Evolutionary conservation across 2,329 filamentous ascomycete species (phyloP), one percentile per base, ranked within the genome.

Genomic region (Xylaria hypoxylon): DNA sequence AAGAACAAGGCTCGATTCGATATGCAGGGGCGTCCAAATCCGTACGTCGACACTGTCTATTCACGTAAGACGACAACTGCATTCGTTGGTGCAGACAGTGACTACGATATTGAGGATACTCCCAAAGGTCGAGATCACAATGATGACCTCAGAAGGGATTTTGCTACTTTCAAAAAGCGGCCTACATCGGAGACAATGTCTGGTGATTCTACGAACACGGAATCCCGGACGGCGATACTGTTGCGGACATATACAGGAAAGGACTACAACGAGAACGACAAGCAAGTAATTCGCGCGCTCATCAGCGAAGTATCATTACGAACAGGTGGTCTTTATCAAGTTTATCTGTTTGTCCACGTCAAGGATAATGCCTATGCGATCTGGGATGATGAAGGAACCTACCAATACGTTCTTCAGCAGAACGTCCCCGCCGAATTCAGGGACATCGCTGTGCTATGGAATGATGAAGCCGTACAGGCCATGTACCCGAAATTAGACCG

Each of bases 311-410:
- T 96, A 31, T 87, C 86, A 5, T 83, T 96, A 63, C 89, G 89
- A 67, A 91, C 91, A 17, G 92, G 93, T 19, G 92, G 92, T 40
- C 89, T 94, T 79, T 96, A 94, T 74, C 88, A 94, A 72, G 89
- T 96, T 1, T 92, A 92, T 74, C 82, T 96, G 33, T 84, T 96
- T 28, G 87, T 96, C 15, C 92, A 96, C 68, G 90, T 94, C 78
- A 93, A 92, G 77, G 87, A 91, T 62, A 80, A 83, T 53, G 80
- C 81, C 3, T 79, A 83, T 15, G 81, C 85, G 24, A 88, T 92
- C 51, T 90, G 87, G 79, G 83, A 85, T n/a, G 83, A 87, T 70
- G 78, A 84, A 11, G 80, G 83, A 31, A 82, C 85, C 1, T 91
- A 93, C 73, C 81, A 88, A 38, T 79, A 83, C 24, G 83, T 90